Percentiles rank a stretch among this genome's conserved stretches.
Evolutionary conservation across 2,329 filamentous ascomycete genomes (phyloP).

Genomic region (Talaromyces sp.): DNA sequence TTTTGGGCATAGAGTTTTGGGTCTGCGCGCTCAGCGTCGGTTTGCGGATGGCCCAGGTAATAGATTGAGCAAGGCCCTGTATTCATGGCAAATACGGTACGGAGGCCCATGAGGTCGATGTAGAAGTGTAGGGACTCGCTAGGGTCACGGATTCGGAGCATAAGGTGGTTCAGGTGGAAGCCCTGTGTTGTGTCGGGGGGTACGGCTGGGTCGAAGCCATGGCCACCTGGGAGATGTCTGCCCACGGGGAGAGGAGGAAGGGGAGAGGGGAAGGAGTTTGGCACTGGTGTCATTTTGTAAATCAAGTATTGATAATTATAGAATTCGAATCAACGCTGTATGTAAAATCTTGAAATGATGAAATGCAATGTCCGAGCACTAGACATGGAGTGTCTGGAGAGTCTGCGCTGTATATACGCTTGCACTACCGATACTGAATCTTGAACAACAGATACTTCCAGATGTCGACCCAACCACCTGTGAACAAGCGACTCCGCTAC

Average conservation of each 20-base stretch:
- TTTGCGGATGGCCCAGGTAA: slow-evolving; percentile 38
- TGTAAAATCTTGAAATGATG: background rate
- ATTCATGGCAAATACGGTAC: slow-evolving; percentile 40
- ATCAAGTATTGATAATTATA: background rate
- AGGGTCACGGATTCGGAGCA: slow-evolving; percentile 38
- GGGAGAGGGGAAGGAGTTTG: slow-evolving; percentile 6
- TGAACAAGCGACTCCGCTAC: background rate
- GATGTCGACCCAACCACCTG: background rate
- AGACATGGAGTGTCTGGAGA: background rate
- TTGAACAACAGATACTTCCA: background rate
- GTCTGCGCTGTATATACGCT: background rate
- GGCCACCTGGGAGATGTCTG: background rate
- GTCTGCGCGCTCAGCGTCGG: slow-evolving; percentile 27
- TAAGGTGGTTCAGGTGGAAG: slow-evolving; percentile 40
- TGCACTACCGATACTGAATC: background rate
- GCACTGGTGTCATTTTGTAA: background rate
- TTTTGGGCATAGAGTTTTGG: slow-evolving; percentile 29
- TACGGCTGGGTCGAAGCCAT: slow-evolving; percentile 23
- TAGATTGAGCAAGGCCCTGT: slow-evolving; percentile 41
- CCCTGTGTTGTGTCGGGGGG: slow-evolving; percentile 28
- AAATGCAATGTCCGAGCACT: background rate
- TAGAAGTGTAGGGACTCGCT: slow-evolving; percentile 36
- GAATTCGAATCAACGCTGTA: background rate
- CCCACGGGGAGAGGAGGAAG: slow-evolving; percentile 6
- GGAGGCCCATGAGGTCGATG: slow-evolving; percentile 39